A percentile compares a stretch with the other conserved stretches of the same genome.
Evolutionary conservation across 352 stramenopile species (phyloP).

Genomic region (Phytophthora sojae): DNA sequence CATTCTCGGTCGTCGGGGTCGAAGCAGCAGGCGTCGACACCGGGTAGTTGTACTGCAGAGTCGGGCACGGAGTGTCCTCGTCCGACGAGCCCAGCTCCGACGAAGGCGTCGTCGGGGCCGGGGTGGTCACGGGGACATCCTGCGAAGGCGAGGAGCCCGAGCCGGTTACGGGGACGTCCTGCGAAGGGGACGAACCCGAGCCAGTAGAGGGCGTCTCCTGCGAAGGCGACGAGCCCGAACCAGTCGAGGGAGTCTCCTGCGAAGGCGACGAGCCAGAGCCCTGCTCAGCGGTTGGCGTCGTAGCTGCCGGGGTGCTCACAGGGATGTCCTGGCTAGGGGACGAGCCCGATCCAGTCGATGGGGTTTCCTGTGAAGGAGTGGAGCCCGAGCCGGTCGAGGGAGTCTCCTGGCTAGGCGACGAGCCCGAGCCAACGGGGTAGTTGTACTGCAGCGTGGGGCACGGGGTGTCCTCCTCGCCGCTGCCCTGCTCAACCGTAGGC

Average conservation of each 20-base stretch:
- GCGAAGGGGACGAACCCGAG: neutral
- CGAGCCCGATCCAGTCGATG: too few relatives aligned
- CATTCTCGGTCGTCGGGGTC: neutral
- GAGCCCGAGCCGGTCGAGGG: neutral
- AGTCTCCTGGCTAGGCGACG: neutral
- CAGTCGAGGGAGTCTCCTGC: slow-evolving; percentile 12
- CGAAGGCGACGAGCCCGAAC: neutral
- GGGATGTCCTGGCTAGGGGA: neutral
- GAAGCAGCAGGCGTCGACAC: slow-evolving; percentile 14
- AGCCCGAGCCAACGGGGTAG: slow-evolving; percentile 16
- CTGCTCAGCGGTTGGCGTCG: neutral
- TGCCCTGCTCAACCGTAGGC: slow-evolving; percentile 4
- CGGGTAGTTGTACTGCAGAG: slow-evolving; percentile 42
- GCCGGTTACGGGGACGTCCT: neutral
- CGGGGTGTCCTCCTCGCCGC: neutral
- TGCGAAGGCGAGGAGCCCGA: slow-evolving; percentile 13
- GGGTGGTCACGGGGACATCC: slow-evolving; percentile 24
- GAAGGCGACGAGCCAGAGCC: neutral
- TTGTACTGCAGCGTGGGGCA: slow-evolving; percentile 42
- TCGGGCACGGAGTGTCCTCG: slow-evolving; percentile 28
- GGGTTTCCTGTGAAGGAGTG: too few relatives aligned
- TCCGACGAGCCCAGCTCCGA: neutral
- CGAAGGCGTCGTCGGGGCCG: slow-evolving; percentile 5
- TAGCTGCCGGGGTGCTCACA: slow-evolving; percentile 3
- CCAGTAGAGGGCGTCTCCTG: neutral